phyloP scores from a whole-genome alignment of 1,284 basidiomycete species.

The Malassezia pachydermatis region DNA sequence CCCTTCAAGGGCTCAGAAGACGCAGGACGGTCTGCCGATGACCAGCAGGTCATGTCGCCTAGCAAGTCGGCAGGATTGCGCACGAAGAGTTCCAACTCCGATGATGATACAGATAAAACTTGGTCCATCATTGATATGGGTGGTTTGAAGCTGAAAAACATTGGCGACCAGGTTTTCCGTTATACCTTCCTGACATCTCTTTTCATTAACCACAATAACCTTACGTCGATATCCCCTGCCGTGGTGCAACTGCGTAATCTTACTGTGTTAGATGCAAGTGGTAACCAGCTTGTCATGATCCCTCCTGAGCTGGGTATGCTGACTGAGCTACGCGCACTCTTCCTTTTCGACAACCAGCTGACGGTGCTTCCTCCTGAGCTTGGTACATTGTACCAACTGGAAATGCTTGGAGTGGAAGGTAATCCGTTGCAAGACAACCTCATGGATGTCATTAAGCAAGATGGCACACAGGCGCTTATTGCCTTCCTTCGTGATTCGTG shows the following conservation, averaged over 20 bases:
- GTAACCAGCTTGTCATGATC: constrained; percentile 68
- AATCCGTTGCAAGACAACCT: constrained; percentile 76
- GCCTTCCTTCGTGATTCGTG: constrained; percentile 77
- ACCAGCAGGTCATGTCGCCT: constrained; percentile 12
- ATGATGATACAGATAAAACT: constrained; percentile 12
- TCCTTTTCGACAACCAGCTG: constrained; percentile 89
- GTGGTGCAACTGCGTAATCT: constrained; percentile 76
- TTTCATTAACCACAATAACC: constrained; percentile 92
- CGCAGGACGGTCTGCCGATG: constrained; percentile 10
- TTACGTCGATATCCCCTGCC: constrained; percentile 68
- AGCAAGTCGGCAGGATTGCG: constrained; percentile 17
- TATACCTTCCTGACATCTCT: constrained; percentile 91
- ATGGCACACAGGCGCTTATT: constrained; percentile 79
- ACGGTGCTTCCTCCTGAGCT: constrained; percentile 74
- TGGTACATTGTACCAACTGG: constrained; percentile 81
- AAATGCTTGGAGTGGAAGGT: constrained; percentile 86
- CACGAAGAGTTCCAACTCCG: constrained; percentile 11
- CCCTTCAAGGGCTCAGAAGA: constrained; percentile 12
- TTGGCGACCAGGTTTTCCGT: constrained; percentile 68
- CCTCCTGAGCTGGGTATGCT: constrained; percentile 86
- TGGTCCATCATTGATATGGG: constrained; percentile 96
- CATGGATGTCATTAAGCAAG: constrained; percentile 76
- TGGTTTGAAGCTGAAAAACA: constrained; percentile 80
- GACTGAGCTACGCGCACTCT: constrained; percentile 77
- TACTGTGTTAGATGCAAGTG: constrained; percentile 81